phyloP scores from a whole-genome alignment of 768 basidiomycete genomes.

The Podaxis sp. region DNA sequence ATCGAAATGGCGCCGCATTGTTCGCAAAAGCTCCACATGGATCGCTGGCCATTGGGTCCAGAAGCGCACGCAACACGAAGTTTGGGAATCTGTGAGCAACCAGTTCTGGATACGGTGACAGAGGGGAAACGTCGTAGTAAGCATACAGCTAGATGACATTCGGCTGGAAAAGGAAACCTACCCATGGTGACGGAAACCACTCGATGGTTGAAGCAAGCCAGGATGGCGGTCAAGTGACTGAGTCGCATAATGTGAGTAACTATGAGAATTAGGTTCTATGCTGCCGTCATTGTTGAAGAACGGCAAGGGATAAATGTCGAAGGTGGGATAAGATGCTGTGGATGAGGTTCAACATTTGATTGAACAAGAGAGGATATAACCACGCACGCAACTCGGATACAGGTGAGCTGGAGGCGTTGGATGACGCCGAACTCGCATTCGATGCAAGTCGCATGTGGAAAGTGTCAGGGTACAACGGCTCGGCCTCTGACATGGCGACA shows the following conservation, averaged over 20 bases:
- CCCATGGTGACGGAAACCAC: slow-evolving; percentile 66
- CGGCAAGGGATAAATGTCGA: slow-evolving; percentile 57
- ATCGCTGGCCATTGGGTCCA: slow-evolving; percentile 62
- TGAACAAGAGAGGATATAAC: not conserved
- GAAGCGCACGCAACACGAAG: slow-evolving; percentile 75
- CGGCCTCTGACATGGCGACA: slow-evolving; percentile 68
- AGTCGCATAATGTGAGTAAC: slow-evolving; percentile 36
- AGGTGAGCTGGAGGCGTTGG: slow-evolving; percentile 43
- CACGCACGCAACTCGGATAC: slow-evolving; percentile 45
- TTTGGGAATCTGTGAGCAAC: slow-evolving; percentile 79
- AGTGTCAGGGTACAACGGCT: slow-evolving; percentile 47
- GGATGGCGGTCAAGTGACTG: slow-evolving; percentile 31
- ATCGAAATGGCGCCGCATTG: slow-evolving; percentile 87
- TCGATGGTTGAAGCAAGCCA: slow-evolving; percentile 66
- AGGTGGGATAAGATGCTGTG: slow-evolving; percentile 52
- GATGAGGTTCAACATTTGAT: slow-evolving; percentile 2
- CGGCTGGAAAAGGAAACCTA: slow-evolving; percentile 28
- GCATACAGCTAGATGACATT: slow-evolving; percentile 9
- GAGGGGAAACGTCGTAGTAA: not conserved
- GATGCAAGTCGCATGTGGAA: slow-evolving; percentile 64
- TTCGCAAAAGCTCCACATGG: slow-evolving; percentile 89
- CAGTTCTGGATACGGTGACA: slow-evolving; percentile 35
- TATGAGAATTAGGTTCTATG: slow-evolving; percentile 44
- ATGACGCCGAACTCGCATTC: slow-evolving; percentile 57
- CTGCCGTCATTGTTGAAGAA: slow-evolving; percentile 43